These are phyloP conservation scores for Cryptococcus floricola DNA, from an alignment of 1,284 basidiomycete genomes.

Conservation along the genomic window DNA sequence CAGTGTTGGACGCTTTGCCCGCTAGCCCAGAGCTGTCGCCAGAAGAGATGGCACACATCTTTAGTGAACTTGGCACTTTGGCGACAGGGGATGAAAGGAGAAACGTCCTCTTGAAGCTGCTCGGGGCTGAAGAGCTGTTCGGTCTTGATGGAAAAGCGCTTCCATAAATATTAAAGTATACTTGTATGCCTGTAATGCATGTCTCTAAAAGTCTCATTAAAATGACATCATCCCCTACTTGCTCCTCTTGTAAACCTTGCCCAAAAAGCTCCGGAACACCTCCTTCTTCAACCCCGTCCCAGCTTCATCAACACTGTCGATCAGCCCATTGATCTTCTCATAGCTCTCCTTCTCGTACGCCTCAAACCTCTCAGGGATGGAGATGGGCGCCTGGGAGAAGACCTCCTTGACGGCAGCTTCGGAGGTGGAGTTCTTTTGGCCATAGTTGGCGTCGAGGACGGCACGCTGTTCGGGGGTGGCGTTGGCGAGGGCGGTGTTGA, in stretches of 20 bases:
- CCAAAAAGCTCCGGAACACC: constrained; percentile 79
- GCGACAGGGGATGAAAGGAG: background rate
- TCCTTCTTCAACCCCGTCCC: constrained; percentile 66
- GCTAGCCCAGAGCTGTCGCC: constrained; percentile 1
- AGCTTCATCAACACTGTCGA: constrained; percentile 65
- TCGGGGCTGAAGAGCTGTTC: background rate
- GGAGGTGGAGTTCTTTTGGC: constrained; percentile 66
- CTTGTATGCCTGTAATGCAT: constrained; percentile 71
- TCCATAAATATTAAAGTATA: constrained; percentile 45
- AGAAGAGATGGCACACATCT: constrained; percentile 16
- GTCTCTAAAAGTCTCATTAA: background rate
- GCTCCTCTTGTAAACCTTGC: constrained; percentile 83
- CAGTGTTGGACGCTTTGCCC: background rate
- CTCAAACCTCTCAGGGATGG: constrained; percentile 65
- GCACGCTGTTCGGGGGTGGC: constrained; percentile 62
- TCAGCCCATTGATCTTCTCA: constrained; percentile 61
- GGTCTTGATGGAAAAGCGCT: background rate
- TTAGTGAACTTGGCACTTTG: constrained; percentile 6
- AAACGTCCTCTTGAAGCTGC: background rate
- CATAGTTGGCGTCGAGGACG: constrained; percentile 72
- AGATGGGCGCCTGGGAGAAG: constrained; percentile 62
- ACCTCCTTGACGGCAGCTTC: constrained; percentile 72
- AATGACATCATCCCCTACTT: constrained; percentile 56
- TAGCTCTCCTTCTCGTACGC: constrained; percentile 77
- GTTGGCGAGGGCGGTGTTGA: constrained; percentile 77